phyloP scores from a whole-genome alignment of 192 early-diverging fungal genomes.

The Coemansia sp. region DNA sequence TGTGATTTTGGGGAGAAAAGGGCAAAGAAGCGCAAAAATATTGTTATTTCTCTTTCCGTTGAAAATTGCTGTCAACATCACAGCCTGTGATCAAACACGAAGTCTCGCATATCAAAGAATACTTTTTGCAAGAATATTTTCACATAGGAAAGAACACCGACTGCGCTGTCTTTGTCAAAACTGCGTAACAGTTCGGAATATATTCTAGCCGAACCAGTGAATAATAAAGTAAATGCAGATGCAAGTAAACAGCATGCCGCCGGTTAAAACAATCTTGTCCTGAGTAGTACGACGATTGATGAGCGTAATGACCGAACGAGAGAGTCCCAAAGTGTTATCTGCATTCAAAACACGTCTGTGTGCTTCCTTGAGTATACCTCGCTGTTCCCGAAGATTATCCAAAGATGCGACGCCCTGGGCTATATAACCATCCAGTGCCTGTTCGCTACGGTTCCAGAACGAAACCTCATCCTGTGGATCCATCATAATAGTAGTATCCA shows the following conservation, averaged over 20 bases:
- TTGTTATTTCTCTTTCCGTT: not conserved
- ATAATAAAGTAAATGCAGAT: conserved; percentile 46
- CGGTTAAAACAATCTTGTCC: conserved; percentile 48
- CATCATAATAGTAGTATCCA: conserved; percentile 45
- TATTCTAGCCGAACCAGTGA: conserved; percentile 37
- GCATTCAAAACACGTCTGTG: conserved; percentile 42
- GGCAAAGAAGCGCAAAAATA: too few relatives aligned
- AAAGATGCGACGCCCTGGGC: conserved; percentile 47
- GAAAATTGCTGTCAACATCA: not conserved
- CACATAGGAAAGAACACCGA: not conserved
- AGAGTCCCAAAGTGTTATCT: conserved; percentile 42
- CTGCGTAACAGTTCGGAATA: too few relatives aligned
- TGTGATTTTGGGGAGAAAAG: not conserved
- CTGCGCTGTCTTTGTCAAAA: too few relatives aligned
- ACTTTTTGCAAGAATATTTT: not conserved
- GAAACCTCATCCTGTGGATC: conserved; percentile 30
- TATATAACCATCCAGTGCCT: conserved; percentile 43
- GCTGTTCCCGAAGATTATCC: conserved; percentile 41
- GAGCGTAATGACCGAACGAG: conserved; percentile 40
- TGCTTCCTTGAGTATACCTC: conserved; percentile 31
- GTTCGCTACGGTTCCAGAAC: conserved; percentile 41
- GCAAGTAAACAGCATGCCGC: conserved; percentile 37
- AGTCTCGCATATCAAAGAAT: not conserved
- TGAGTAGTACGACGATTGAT: conserved; percentile 51
- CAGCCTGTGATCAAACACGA: not conserved